Percentiles rank a stretch among this genome's conserved stretches.
These are phyloP conservation scores for Didymella pomorum DNA, from an alignment of 2,329 filamentous ascomycete species.

Conservation along the genomic window DNA sequence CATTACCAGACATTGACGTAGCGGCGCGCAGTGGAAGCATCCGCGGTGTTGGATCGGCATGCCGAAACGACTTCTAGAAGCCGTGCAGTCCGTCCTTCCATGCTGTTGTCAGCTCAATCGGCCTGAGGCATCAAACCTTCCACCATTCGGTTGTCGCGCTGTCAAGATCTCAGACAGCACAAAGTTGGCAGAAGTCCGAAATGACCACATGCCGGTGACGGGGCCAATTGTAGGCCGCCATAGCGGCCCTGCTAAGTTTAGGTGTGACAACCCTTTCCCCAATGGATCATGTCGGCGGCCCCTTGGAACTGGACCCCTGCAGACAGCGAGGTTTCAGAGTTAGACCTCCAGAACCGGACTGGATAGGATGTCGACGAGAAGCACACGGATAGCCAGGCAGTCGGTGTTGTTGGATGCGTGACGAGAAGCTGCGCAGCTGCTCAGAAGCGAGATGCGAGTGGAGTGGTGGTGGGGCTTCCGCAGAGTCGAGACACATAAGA, in stretches of 20 bases:
- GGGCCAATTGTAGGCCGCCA: slow-evolving; percentile 37
- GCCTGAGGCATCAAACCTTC: slow-evolving; percentile 14
- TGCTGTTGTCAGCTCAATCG: slow-evolving; percentile 11
- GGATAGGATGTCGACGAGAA: slow-evolving; percentile 7
- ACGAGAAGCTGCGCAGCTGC: slow-evolving; percentile 3
- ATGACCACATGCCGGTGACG: slow-evolving; percentile 16
- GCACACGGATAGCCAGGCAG: slow-evolving; percentile 10
- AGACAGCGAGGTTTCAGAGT: slow-evolving; percentile 44
- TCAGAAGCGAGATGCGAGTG: slow-evolving; percentile 12
- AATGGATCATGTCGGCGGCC: slow-evolving; percentile 15
- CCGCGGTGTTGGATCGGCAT: neutral
- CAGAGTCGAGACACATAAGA: slow-evolving; percentile 19
- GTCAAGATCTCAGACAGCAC: slow-evolving; percentile 21
- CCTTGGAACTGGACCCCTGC: slow-evolving; percentile 44
- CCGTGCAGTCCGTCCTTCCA: slow-evolving; percentile 25
- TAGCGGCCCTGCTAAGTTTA: slow-evolving; percentile 45
- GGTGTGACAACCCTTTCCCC: slow-evolving; percentile 41
- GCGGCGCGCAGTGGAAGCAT: neutral
- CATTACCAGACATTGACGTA: neutral
- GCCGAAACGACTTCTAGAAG: slow-evolving; percentile 36
- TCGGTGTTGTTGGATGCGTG: slow-evolving; percentile 5
- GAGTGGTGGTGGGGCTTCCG: slow-evolving; percentile 15
- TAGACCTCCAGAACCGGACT: slow-evolving; percentile 31
- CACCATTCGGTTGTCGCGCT: slow-evolving; percentile 14
- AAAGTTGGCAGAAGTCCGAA: slow-evolving; percentile 15